phyloP scores from a whole-genome alignment of 331 rosid genomes.

The Phaseolus coccineus region DNA sequence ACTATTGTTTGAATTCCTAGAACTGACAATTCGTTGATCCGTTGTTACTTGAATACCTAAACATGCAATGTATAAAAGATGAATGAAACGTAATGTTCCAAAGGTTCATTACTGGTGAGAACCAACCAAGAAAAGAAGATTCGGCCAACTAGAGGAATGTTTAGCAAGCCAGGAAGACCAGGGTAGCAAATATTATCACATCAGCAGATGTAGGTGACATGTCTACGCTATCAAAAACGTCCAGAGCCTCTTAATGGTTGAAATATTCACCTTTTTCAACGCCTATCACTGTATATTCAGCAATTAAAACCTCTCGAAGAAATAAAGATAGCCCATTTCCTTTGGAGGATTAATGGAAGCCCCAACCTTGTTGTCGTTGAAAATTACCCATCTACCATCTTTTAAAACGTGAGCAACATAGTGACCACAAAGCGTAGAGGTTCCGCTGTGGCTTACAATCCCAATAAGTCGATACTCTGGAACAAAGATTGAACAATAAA shows the following conservation, averaged over 20 bases:
- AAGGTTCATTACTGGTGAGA: background rate
- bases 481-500: slow-evolving; percentile 14
- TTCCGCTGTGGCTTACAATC: slow-evolving; percentile 93
- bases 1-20: slow-evolving; percentile 1
- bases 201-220: background rate
- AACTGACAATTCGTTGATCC: background rate
- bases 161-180: background rate
- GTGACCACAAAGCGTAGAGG: slow-evolving; percentile 98
- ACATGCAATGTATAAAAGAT: slow-evolving; percentile 7
- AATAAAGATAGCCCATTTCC: slow-evolving; percentile 97
- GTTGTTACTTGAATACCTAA: background rate
- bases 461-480: slow-evolving; percentile 87
- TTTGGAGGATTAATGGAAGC: slow-evolving; percentile 96
- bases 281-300: background rate
- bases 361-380: slow-evolving; percentile 91
- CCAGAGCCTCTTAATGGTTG: slow-evolving; percentile 21
- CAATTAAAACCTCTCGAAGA: slow-evolving; percentile 78
- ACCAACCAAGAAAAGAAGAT: background rate
- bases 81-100: background rate
- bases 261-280: slow-evolving; percentile 30
- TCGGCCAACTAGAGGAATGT: background rate
- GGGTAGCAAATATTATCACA: background rate
- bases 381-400: slow-evolving; percentile 96
- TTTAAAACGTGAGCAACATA: slow-evolving; percentile 91
- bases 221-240: slow-evolving; percentile 12